Conservation (phyloP, 2,329 filamentous ascomycete genomes). For the Verticillium alfalfae region DNA sequence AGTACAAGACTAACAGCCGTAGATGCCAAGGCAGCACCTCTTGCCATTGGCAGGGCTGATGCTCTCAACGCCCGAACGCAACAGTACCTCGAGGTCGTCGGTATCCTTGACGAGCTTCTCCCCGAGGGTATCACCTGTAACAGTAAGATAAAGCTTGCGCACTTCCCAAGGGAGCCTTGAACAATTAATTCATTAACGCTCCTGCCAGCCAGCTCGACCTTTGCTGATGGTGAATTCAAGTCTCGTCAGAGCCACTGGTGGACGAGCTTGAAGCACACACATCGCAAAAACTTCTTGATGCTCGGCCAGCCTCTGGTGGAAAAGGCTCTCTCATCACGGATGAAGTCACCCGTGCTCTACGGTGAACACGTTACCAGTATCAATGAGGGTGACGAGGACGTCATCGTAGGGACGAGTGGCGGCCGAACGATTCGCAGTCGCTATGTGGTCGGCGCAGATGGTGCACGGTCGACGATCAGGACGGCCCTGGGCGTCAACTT, state of each 20-base stretch:
- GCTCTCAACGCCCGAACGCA: constrained; percentile 43
- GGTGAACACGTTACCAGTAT: constrained; percentile 27
- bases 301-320: constrained; percentile 42
- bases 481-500: constrained; percentile 30
- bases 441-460: constrained; percentile 48
- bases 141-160: constrained; percentile 23
- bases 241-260: constrained; percentile 43
- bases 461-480: constrained; percentile 42
- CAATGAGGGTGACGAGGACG: constrained; percentile 16
- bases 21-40: constrained; percentile 31
- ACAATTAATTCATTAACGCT: not conserved
- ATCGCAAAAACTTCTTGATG: constrained; percentile 45
- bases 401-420: constrained; percentile 19
- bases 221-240: constrained; percentile 37
- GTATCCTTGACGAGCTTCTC: constrained; percentile 34
- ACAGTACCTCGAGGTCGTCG: constrained; percentile 39
- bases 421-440: constrained; percentile 25
- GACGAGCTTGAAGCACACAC: constrained; percentile 35
- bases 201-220: constrained; percentile 37
- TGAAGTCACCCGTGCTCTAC: constrained; percentile 22
- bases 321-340: constrained; percentile 23
- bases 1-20: no score
- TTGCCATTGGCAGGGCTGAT: constrained; percentile 39
- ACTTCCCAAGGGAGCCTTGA: not conserved
- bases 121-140: constrained; percentile 40